Percentiles rank a stretch among this genome's conserved stretches.
These are phyloP conservation scores for Rhododendron ovatum DNA, from an alignment of 148 eudicot genomes.

Conservation along the genomic window DNA sequence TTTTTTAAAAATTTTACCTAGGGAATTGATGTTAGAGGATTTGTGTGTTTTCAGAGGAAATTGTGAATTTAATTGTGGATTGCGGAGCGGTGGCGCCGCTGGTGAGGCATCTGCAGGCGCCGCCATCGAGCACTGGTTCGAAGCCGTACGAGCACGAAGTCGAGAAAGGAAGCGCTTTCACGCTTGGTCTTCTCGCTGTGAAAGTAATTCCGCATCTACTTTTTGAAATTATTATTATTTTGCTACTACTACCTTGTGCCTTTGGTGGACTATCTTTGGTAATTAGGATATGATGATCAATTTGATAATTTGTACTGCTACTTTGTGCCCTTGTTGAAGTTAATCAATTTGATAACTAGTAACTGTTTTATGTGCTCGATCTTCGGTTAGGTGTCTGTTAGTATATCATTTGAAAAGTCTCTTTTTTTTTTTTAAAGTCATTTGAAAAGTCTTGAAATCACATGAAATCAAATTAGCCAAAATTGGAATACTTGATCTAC, in stretches of 20 bases:
- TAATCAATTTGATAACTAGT: neutral
- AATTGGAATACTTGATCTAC: neutral
- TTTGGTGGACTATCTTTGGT: neutral
- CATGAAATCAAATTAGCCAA: neutral
- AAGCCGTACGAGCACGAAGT: neutral
- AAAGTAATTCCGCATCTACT: slow-evolving; percentile 23
- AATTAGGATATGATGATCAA: neutral
- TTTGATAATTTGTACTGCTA: neutral
- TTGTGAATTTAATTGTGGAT: slow-evolving; percentile 59
- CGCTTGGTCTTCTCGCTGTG: neutral
- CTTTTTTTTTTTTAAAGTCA: neutral
- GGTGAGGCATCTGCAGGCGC: neutral
- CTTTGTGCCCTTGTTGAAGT: neutral
- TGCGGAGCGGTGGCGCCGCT: slow-evolving; percentile 51
- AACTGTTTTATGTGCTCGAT: neutral
- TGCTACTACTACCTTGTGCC: neutral
- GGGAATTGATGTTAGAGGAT: neutral
- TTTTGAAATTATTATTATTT: neutral
- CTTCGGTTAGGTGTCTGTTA: neutral
- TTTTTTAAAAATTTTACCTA: neutral
- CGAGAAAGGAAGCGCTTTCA: neutral
- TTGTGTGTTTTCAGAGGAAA: slow-evolving; percentile 47
- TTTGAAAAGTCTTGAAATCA: neutral
- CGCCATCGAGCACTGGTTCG: neutral
- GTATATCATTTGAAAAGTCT: neutral